Evolutionary conservation across 2,329 filamentous ascomycete genomes (phyloP), one percentile per base, ranked within the genome.

Genomic region (Trichoderma asperellum): DNA sequence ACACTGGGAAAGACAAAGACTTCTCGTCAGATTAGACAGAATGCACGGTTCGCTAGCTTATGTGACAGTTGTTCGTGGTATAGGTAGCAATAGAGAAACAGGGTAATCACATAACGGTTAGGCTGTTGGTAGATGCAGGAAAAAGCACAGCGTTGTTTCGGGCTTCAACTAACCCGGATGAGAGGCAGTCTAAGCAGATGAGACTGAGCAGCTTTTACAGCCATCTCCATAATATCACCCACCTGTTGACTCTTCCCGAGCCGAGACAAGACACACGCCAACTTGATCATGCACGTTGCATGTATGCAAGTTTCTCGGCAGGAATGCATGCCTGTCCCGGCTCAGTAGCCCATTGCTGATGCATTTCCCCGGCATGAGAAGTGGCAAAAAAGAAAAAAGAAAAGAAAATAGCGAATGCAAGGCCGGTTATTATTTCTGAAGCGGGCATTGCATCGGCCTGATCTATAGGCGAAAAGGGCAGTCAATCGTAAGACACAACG

Each of bases 251-350:
- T 35, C n/a, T 49, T 66, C 49, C 40, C 63, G 27, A 32, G 24
- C 62, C 53, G 24, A 57, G 12, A 49, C 35, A 49, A 18, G 21
- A 34, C 27, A 32, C 18, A 60, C 21, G 40, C 24, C 18, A 4
- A 24, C 40, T 35, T 59, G 40, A 66, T 66, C 40, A 66, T 66
- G 63, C 63, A 66, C 40, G 63, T 58, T 66, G n/a, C 53, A 66
- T 58, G 53, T 58, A 58, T 37, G 53, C 55, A 66, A 66, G 55
- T 43, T 40, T 49, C 63, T 58, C 40, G 40, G 55, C 55, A 66
- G 55, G 63, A 59, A 66, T 66, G 55, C 47, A 57, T 53, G 29
- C n/a, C 14, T 6, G 27, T 27, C 35, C 27, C 21, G 57, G 27
- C 40, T 34, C 21, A 57, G 55, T n/a, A 57, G 18, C 21, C 53